Base-by-base conservation (phyloP, 805 yeast species). In the Dipodascus albidus region DNA sequence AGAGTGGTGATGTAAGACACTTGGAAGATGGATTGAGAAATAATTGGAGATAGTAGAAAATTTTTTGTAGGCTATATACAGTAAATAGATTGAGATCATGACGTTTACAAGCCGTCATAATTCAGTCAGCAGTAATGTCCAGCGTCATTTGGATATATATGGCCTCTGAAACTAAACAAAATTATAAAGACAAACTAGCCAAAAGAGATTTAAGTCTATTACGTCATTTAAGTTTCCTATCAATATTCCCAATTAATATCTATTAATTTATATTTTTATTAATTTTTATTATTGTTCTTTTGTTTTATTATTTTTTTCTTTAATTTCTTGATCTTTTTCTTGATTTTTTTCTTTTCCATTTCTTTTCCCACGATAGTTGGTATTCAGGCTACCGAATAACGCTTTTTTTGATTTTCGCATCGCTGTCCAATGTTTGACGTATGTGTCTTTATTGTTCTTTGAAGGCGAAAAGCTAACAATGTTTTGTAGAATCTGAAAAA, bases 401-500 rank as follows among this genome's bases (percentile, higher is more conserved):
- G 6, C 33, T 27, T 27, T 27, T 27, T 27, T 27, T 6, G 6
- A 27, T 27, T 27, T 27, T 11, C 6, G 11, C 33, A 27, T 27
- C 11, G 33, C 33, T 11, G 11, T 11, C 11, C 33, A 27, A 38
- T 38, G 44, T 14, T 38, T 38, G 44, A 38, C n/a, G 44, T 38
- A 38, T 38, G 44, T 38, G 38, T 31, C 9, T 31, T 9, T 31
- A 31, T 31, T 31, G 38, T 31, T 31, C 38, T 31, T n/a, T n/a
- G n/a, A n/a, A n/a, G n/a, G n/a, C n/a, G n/a, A n/a, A n/a, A n/a
- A n/a, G n/a, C 44, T 38, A 38, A 38, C 44, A 38, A 6, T 14
- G 15, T 14, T n/a, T n/a, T 14, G 9, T 38, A 77, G 65, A 80
- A 80, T 60, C 69, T 80, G 58, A 77, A 77, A 60, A 81, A 81